phyloP scores from a whole-genome alignment of 495 filamentous ascomycete genomes.

The Monascus purpureus region DNA sequence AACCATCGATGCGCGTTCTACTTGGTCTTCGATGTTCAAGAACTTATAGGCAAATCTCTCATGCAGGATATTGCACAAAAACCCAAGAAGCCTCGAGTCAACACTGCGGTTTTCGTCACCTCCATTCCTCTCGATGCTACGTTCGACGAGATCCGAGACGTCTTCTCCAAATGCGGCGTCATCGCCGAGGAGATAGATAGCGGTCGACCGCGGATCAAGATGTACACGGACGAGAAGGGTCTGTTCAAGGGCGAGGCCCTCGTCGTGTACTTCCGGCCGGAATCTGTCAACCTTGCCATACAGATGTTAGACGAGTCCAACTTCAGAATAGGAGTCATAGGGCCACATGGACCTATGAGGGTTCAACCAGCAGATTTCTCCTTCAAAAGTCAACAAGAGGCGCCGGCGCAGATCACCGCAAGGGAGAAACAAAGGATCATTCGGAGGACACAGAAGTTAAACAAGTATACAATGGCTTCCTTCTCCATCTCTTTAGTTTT shows the following conservation, averaged over 20 bases:
- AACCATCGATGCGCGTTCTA: too few species aligned
- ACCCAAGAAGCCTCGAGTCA: constrained; percentile 51
- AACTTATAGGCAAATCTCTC: too few species aligned
- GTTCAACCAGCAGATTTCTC: constrained; percentile 77
- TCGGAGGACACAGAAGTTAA: constrained; percentile 72
- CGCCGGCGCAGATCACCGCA: constrained; percentile 37
- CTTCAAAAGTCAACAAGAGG: constrained; percentile 63
- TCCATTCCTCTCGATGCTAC: constrained; percentile 66
- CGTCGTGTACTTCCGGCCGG: constrained; percentile 85
- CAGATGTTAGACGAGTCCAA: constrained; percentile 84
- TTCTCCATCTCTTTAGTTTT: constrained; percentile 1
- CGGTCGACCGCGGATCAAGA: constrained; percentile 74
- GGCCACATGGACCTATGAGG: constrained; percentile 49
- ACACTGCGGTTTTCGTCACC: constrained; percentile 84
- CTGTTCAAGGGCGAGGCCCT: constrained; percentile 88
- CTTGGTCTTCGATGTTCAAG: too few species aligned
- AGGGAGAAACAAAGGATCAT: constrained; percentile 74
- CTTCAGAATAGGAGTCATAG: constrained; percentile 50
- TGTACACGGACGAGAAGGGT: constrained; percentile 73
- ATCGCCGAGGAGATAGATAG: constrained; percentile 89
- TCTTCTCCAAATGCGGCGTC: constrained; percentile 81
- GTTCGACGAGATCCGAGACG: constrained; percentile 62
- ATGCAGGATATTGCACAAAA: constrained; percentile 32
- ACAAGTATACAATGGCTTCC: constrained; percentile 32
- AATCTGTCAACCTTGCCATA: constrained; percentile 79